Percentiles rank a stretch among this genome's conserved stretches.
Evolutionary conservation across 225 moss, liverwort and hornwort species (phyloP).

Genomic region (Antitrichia curtipendula): DNA sequence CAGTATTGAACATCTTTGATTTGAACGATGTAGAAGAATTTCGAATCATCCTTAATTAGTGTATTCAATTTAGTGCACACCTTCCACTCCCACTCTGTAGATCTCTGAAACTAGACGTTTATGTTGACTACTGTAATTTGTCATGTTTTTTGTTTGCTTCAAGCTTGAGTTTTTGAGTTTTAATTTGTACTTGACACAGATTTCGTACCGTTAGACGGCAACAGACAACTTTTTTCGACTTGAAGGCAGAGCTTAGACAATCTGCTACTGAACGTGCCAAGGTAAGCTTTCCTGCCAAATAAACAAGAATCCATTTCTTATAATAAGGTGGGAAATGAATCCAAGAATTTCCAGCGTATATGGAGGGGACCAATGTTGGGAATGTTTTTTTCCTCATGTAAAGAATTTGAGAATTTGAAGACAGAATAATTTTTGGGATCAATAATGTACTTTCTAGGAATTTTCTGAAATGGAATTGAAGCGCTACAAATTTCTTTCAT

Average conservation of each 20-base stretch:
- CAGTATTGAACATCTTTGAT: background rate
- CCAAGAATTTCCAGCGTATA: background rate
- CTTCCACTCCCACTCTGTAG: background rate
- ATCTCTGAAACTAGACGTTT: background rate
- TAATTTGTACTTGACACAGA: constrained; percentile 1
- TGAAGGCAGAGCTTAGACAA: constrained; percentile 21
- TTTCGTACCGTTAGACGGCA: constrained; percentile 25
- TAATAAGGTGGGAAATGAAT: background rate
- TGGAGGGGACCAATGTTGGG: background rate
- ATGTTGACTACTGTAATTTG: background rate
- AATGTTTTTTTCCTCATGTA: background rate
- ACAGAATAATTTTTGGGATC: background rate
- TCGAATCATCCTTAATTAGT: background rate
- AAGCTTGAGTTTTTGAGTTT: background rate
- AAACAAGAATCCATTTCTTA: background rate
- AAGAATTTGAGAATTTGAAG: background rate
- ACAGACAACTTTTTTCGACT: constrained; percentile 14
- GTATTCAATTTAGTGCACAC: background rate
- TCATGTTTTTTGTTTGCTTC: background rate
- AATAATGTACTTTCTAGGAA: background rate
- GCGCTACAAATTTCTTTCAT: background rate
- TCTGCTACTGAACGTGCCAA: constrained; percentile 23
- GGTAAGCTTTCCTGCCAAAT: background rate
- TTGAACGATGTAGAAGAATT: background rate
- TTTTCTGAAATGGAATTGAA: background rate